These are phyloP conservation scores for Coprinellus micaceus DNA, from an alignment of 768 basidiomycete genomes.

Conservation along the genomic window DNA sequence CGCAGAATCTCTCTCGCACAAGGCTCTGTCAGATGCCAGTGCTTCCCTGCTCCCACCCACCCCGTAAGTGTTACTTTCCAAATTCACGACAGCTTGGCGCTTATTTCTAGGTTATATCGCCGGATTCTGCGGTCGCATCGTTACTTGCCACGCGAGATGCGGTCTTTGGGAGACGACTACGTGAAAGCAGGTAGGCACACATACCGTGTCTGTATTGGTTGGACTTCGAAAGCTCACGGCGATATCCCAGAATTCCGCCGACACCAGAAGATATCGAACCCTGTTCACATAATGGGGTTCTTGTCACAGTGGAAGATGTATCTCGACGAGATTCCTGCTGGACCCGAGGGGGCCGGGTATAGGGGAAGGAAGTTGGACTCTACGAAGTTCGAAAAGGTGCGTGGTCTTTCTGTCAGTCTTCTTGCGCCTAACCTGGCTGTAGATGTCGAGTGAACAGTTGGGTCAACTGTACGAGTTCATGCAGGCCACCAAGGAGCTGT, in stretches of 20 bases:
- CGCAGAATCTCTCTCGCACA: slow-evolving; percentile 55
- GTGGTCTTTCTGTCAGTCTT: background rate
- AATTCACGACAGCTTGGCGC: background rate
- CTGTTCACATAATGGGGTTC: slow-evolving; percentile 90
- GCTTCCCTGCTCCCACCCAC: slow-evolving; percentile 75
- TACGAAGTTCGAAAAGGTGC: slow-evolving; percentile 72
- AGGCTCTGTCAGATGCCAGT: slow-evolving; percentile 57
- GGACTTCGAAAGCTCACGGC: slow-evolving; percentile 3
- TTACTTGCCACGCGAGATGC: slow-evolving; percentile 70
- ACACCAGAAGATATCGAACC: slow-evolving; percentile 77
- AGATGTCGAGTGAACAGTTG: slow-evolving; percentile 90
- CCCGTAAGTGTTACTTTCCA: slow-evolving; percentile 49
- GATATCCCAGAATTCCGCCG: slow-evolving; percentile 73
- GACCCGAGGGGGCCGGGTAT: slow-evolving; percentile 44
- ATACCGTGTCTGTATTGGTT: background rate
- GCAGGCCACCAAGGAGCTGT: slow-evolving; percentile 85
- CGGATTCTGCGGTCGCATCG: slow-evolving; percentile 78
- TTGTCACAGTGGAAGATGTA: slow-evolving; percentile 95
- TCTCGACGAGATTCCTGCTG: slow-evolving; percentile 64
- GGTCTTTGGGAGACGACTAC: slow-evolving; percentile 81
- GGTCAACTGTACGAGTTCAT: slow-evolving; percentile 94
- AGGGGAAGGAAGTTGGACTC: slow-evolving; percentile 66
- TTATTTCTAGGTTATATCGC: slow-evolving; percentile 64
- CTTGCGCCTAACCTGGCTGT: slow-evolving; percentile 1
- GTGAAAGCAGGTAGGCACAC: slow-evolving; percentile 64